Conservation (phyloP, 306 rosid species). For the Luffa acutangula region DNA sequence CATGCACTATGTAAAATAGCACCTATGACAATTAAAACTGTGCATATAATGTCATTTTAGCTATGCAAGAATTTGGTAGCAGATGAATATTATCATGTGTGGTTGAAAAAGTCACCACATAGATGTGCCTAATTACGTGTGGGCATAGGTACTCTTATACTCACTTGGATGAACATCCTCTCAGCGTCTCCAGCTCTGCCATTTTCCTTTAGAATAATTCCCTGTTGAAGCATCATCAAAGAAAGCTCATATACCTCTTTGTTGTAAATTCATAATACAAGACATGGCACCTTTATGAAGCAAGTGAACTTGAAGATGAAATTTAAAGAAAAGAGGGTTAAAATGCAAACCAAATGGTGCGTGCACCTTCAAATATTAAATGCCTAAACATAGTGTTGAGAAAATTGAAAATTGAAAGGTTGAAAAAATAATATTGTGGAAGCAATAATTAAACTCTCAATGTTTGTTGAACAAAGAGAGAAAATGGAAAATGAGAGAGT, state of each 20-base stretch:
- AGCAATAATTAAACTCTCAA: too few species aligned
- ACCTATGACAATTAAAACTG: neutral
- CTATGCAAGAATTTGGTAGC: neutral
- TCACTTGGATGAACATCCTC: constrained; percentile 93
- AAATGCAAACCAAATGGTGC: neutral
- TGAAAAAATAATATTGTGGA: too few species aligned
- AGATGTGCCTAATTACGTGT: neutral
- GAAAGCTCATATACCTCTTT: neutral
- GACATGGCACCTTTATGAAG: neutral
- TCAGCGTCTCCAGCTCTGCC: constrained; percentile 81
- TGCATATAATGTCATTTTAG: neutral
- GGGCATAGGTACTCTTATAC: constrained; percentile 16
- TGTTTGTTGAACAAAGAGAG: too few species aligned
- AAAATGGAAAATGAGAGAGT: too few species aligned
- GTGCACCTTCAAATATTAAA: neutral
- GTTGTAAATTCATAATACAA: neutral
- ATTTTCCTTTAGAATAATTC: constrained; percentile 76
- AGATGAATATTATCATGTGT: neutral
- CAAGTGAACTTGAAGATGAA: neutral
- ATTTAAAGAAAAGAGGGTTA: neutral
- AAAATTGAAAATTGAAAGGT: too few species aligned
- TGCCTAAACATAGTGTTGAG: neutral
- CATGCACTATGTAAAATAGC: neutral
- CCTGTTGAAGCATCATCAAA: constrained; percentile 35
- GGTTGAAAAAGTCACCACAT: neutral